A percentile compares a stretch with the other conserved stretches of the same genome.
phyloP scores from a whole-genome alignment of 768 basidiomycete genomes.

The Lactarius psammicola region DNA sequence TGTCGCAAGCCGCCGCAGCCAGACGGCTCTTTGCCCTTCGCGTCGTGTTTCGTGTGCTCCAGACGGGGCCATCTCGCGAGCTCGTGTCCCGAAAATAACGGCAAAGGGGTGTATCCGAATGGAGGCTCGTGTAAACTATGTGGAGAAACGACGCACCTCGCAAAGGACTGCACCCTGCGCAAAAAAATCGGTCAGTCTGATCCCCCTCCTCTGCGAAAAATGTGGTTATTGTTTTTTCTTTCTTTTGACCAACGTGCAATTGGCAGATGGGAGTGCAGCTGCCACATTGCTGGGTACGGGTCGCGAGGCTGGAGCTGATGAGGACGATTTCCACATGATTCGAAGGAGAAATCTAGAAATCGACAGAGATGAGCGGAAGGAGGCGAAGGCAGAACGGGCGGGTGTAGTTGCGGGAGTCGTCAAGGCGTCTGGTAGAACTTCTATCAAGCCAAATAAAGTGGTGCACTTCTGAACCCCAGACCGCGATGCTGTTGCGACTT shows the following conservation, averaged over 20 bases:
- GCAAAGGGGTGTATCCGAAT: slow-evolving; percentile 84
- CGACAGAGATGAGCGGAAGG: slow-evolving; percentile 55
- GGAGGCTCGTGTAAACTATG: slow-evolving; percentile 91
- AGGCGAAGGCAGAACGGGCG: slow-evolving; percentile 45
- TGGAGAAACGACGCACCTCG: slow-evolving; percentile 79
- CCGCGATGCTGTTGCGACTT: background rate
- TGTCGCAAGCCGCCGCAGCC: slow-evolving; percentile 68
- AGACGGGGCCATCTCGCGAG: slow-evolving; percentile 83
- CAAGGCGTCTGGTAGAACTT: slow-evolving; percentile 29
- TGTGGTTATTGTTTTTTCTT: background rate
- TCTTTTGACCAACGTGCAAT: background rate
- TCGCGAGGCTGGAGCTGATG: slow-evolving; percentile 74
- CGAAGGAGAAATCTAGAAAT: slow-evolving; percentile 62
- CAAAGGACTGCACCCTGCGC: slow-evolving; percentile 73
- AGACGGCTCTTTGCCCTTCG: slow-evolving; percentile 73
- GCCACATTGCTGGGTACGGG: slow-evolving; percentile 48
- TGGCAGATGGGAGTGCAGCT: slow-evolving; percentile 40
- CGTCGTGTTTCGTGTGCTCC: slow-evolving; percentile 89
- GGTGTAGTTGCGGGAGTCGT: slow-evolving; percentile 45
- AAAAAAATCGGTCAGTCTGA: slow-evolving; percentile 41
- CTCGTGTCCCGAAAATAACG: slow-evolving; percentile 74
- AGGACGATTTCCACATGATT: slow-evolving; percentile 90
- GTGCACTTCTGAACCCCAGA: slow-evolving; percentile 43
- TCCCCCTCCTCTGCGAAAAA: background rate
- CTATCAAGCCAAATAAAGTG: slow-evolving; percentile 42